These are phyloP conservation scores for maize (Zea mays) DNA, from an alignment of 176 grass and related monocot species.

Conservation along the genomic window DNA sequence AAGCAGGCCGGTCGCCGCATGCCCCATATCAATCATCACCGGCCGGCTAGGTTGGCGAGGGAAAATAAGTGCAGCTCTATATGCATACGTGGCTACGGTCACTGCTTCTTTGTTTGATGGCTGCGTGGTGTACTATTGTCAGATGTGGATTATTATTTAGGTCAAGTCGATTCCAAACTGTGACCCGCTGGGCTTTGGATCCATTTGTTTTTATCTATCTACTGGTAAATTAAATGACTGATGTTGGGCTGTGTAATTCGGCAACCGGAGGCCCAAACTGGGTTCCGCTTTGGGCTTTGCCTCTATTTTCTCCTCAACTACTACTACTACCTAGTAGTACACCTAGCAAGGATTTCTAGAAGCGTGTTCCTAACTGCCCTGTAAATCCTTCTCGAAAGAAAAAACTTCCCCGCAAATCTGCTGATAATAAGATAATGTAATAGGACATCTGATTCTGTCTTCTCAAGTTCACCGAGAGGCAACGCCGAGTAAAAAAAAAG, in stretches of 20 bases:
- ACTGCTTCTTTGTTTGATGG: not conserved
- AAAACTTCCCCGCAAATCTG: not conserved
- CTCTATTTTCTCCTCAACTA: not conserved
- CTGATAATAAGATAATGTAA: not conserved
- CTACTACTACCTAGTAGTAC: not conserved
- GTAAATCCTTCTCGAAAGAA: not conserved
- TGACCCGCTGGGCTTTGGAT: conserved; percentile 9
- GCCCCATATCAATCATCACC: not conserved
- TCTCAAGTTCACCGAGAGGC: conserved; percentile 2
- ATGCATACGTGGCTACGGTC: not conserved
- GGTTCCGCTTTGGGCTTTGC: not conserved
- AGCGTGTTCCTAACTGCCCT: not conserved
- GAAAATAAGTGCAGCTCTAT: conserved; percentile 41
- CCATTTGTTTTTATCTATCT: not conserved
- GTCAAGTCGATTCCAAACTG: not conserved
- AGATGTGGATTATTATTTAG: conserved; percentile 20
- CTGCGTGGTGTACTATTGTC: not conserved
- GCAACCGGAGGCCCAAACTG: not conserved
- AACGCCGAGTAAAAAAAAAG: not conserved
- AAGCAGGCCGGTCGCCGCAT: not conserved
- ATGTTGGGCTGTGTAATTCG: not conserved
- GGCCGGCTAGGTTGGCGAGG: not conserved
- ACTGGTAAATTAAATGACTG: not conserved
- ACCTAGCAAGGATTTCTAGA: not conserved
- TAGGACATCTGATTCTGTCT: not conserved